These are phyloP conservation scores for Ogataea polymorpha DNA, from an alignment of 805 yeast genomes.

Conservation along the genomic window DNA sequence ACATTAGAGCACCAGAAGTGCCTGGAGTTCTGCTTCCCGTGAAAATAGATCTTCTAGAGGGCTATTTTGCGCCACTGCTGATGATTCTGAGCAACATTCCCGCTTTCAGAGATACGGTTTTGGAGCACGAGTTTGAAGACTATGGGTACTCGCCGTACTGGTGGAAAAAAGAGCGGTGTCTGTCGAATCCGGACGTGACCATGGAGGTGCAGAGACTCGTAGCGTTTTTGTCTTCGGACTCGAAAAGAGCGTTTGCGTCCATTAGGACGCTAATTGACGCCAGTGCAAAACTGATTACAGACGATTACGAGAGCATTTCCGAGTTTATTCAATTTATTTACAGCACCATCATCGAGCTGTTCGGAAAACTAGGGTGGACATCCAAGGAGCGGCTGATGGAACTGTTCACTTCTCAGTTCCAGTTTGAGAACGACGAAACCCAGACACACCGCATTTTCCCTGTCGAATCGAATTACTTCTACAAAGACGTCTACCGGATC, in stretches of 20 bases:
- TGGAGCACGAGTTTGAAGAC: slow-evolving; percentile 30
- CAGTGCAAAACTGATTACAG: slow-evolving; percentile 26
- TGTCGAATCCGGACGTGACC: slow-evolving; percentile 26
- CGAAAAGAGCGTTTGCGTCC: slow-evolving; percentile 39
- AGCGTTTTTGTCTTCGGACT: slow-evolving; percentile 35
- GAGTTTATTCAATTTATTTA: slow-evolving; percentile 29
- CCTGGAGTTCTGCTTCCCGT: slow-evolving; percentile 38
- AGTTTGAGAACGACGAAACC: slow-evolving; percentile 13
- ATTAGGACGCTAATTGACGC: slow-evolving; percentile 31
- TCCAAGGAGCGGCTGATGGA: slow-evolving; percentile 14
- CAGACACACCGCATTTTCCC: slow-evolving; percentile 30
- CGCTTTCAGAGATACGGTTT: slow-evolving; percentile 30
- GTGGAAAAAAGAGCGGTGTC: slow-evolving; percentile 36
- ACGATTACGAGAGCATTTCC: slow-evolving; percentile 28
- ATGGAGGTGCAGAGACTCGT: slow-evolving; percentile 39
- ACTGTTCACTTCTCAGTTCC: slow-evolving; percentile 19
- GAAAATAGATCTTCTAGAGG: slow-evolving; percentile 33
- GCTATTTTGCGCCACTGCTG: slow-evolving; percentile 41
- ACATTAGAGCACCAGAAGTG: slow-evolving; percentile 16
- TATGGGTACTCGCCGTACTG: slow-evolving; percentile 38
- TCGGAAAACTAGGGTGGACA: slow-evolving; percentile 15
- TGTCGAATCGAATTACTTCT: slow-evolving; percentile 33
- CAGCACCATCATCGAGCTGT: slow-evolving; percentile 18
- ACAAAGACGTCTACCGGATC: slow-evolving; percentile 31
- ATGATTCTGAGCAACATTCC: slow-evolving; percentile 39